phyloP scores from a whole-genome alignment of 202 grass and related monocot species.

The Elaeis oleifera region DNA sequence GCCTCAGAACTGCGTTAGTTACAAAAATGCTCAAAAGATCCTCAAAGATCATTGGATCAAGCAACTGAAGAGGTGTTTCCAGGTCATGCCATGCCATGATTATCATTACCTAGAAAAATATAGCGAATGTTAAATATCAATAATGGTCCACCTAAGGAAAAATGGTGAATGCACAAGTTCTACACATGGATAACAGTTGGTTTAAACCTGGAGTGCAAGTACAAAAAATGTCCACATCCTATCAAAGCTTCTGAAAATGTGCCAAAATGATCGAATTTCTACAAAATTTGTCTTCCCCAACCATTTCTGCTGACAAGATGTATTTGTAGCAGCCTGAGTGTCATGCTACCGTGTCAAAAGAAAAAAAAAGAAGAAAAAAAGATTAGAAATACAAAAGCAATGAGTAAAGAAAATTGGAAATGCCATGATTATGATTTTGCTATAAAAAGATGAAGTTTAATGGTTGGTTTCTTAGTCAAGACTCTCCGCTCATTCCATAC shows the following conservation, averaged over 20 bases:
- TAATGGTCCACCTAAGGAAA: background rate
- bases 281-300: conserved; percentile 93
- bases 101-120: conserved; percentile 71
- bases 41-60: conserved; percentile 75
- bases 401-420: background rate
- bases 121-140: background rate
- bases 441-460: no score
- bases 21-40: conserved; percentile 89
- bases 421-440: no score
- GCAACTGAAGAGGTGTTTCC: conserved; percentile 70
- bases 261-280: conserved; percentile 89
- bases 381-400: background rate
- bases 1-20: conserved; percentile 73
- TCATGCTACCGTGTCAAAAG: conserved; percentile 5
- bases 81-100: conserved; percentile 93
- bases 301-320: conserved; percentile 41
- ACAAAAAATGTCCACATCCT: conserved; percentile 87
- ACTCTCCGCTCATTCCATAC: no score
- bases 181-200: conserved; percentile 17
- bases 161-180: conserved; percentile 12
- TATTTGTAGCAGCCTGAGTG: conserved; percentile 30
- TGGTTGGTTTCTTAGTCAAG: no score
- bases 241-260: conserved; percentile 97
- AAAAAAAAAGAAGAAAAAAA: conserved; percentile 5
- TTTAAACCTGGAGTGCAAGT: conserved; percentile 78